A percentile compares a stretch with the other conserved stretches of the same genome.
Conservation (phyloP, 1,284 basidiomycete genomes). For the Heterobasidion parviporum region DNA sequence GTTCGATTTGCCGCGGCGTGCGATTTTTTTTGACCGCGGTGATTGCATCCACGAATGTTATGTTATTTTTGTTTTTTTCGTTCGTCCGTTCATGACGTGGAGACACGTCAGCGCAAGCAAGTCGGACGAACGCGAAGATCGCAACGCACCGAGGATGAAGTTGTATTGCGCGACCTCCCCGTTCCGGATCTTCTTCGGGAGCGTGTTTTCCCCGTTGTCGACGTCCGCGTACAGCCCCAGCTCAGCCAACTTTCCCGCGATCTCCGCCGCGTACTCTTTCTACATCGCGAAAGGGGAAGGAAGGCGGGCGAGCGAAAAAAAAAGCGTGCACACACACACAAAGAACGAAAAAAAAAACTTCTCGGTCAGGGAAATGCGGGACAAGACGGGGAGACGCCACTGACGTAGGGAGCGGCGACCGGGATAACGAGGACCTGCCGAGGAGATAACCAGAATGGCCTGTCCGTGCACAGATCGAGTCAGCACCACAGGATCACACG, state of each 20-base stretch:
- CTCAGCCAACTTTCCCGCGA: conserved; percentile 61
- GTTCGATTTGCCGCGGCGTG: no score
- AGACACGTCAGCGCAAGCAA: not conserved
- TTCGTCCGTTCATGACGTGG: not conserved
- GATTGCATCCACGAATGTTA: no score
- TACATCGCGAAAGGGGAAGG: conserved; percentile 20
- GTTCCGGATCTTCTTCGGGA: conserved; percentile 95
- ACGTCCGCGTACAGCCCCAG: conserved; percentile 86
- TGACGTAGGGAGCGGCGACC: conserved; percentile 78
- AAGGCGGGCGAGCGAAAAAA: not conserved
- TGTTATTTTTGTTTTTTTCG: not conserved
- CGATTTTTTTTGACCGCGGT: no score
- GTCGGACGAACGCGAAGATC: not conserved
- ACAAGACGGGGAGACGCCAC: conserved; percentile 22
- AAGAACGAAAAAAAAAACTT: not conserved
- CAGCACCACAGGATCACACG: no score
- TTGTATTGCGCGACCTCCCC: conserved; percentile 94
- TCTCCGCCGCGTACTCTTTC: conserved; percentile 87
- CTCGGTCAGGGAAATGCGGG: not conserved
- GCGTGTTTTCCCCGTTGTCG: conserved; percentile 87
- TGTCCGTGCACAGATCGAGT: conserved; percentile 13
- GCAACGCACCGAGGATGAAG: conserved; percentile 81
- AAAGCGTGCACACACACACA: no score
- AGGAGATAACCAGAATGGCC: conserved; percentile 98
- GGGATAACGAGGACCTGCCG: conserved; percentile 94